phyloP scores from a whole-genome alignment of 805 yeast genomes.

The Kluyveromyces siamensis region DNA sequence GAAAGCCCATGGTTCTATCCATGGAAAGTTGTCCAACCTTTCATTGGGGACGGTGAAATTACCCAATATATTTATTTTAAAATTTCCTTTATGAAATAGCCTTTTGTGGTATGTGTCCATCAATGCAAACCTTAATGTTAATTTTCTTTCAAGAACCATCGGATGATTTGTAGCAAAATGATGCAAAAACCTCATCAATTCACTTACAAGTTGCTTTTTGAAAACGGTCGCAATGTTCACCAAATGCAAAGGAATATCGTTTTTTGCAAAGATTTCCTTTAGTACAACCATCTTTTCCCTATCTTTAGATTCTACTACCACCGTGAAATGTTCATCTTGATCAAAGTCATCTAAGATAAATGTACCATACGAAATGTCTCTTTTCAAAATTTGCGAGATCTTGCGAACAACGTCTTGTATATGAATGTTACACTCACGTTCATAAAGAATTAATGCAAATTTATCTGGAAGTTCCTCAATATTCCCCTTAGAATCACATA shows the following conservation, averaged over 20 bases:
- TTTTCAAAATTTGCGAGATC: constrained; percentile 15
- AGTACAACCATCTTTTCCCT: constrained; percentile 11
- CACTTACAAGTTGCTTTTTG: constrained; percentile 16
- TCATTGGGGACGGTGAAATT: constrained; percentile 21
- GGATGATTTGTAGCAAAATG: constrained; percentile 7
- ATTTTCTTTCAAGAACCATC: constrained; percentile 5
- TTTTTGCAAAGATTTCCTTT: constrained; percentile 10
- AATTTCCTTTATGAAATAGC: constrained; percentile 7
- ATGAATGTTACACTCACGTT: constrained; percentile 18
- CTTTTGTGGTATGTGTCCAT: constrained; percentile 19
- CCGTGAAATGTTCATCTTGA: constrained; percentile 13
- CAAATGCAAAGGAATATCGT: constrained; percentile 16
- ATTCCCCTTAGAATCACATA: constrained; percentile 3
- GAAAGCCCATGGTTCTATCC: constrained; percentile 24
- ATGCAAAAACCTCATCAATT: constrained; percentile 18
- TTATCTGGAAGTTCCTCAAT: constrained; percentile 2
- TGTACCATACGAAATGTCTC: constrained; percentile 20
- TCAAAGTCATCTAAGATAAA: constrained; percentile 14
- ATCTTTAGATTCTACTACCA: constrained; percentile 14
- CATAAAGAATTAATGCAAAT: constrained; percentile 23
- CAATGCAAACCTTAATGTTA: constrained; percentile 16
- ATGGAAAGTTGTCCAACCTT: constrained; percentile 14
- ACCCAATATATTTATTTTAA: constrained; percentile 22
- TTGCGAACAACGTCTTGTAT: constrained; percentile 19
- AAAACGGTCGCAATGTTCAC: constrained; percentile 18